Conservation (phyloP, 2,329 filamentous ascomycete genomes). For the Epichloe sp. region DNA sequence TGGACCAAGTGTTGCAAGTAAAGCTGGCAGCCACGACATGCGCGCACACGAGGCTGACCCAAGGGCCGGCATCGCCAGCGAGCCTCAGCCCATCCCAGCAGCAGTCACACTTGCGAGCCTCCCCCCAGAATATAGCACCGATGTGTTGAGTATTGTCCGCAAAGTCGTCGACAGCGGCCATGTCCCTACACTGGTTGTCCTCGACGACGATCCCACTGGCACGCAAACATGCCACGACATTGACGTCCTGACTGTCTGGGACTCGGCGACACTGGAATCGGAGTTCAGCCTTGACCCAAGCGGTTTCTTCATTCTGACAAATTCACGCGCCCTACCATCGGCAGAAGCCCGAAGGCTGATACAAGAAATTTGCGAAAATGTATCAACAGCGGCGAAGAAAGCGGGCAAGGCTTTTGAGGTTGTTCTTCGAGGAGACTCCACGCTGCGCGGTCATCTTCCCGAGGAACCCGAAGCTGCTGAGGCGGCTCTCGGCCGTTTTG, state of each 20-base stretch:
- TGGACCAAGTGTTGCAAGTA: slow-evolving; percentile 10
- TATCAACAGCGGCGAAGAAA: slow-evolving; percentile 29
- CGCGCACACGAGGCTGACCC: background rate
- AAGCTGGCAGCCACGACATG: background rate
- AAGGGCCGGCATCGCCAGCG: background rate
- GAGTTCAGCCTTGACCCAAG: slow-evolving; percentile 27
- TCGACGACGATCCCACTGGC: slow-evolving; percentile 45
- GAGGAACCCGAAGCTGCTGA: slow-evolving; percentile 38
- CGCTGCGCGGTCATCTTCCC: slow-evolving; percentile 41
- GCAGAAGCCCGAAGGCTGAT: slow-evolving; percentile 32
- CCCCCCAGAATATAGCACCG: slow-evolving; percentile 10
- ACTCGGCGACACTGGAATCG: slow-evolving; percentile 26
- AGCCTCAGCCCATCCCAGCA: slow-evolving; percentile 8
- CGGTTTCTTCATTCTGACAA: slow-evolving; percentile 48
- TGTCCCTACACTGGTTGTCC: slow-evolving; percentile 24
- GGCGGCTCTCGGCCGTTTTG: slow-evolving; percentile 31
- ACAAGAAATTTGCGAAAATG: slow-evolving; percentile 32
- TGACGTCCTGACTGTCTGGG: slow-evolving; percentile 40
- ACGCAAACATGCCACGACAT: slow-evolving; percentile 48
- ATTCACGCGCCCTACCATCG: slow-evolving; percentile 39
- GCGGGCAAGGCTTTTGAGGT: slow-evolving; percentile 33
- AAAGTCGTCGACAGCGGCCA: slow-evolving; percentile 9
- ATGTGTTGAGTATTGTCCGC: slow-evolving; percentile 11
- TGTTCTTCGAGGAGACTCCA: slow-evolving; percentile 42
- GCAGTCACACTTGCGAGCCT: slow-evolving; percentile 11